Evolutionary conservation across 139 green algal genomes (phyloP).

Genomic region (Tetradesmus obliquus): DNA sequence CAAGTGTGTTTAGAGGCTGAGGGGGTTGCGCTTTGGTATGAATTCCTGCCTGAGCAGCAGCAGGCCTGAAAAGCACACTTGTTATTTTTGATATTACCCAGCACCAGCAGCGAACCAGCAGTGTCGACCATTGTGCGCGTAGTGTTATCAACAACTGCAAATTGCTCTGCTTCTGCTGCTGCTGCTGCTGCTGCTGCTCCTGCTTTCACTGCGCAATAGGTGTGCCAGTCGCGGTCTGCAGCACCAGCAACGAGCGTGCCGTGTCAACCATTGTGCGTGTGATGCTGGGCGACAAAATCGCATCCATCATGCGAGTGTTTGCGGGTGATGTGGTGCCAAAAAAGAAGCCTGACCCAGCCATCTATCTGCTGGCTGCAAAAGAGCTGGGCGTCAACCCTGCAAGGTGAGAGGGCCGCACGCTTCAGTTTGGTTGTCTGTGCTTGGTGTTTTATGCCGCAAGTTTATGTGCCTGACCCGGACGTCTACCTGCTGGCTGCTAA

Average conservation of each 20-base stretch:
- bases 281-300: slow-evolving; percentile 60
- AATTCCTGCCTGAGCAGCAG: too few relatives aligned
- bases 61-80: too few relatives aligned
- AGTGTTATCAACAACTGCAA: background rate
- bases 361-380: slow-evolving; percentile 94
- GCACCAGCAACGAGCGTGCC: slow-evolving; percentile 97
- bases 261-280: slow-evolving; percentile 95
- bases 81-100: too few relatives aligned
- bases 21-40: too few relatives aligned
- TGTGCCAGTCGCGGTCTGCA: slow-evolving; percentile 32
- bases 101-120: too few relatives aligned
- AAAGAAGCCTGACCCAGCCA: slow-evolving; percentile 98
- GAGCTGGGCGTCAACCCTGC: slow-evolving; percentile 84
- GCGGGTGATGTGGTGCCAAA: slow-evolving; percentile 92
- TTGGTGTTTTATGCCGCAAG: background rate
- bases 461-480: slow-evolving; percentile 83
- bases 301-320: slow-evolving; percentile 87
- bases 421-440: background rate
- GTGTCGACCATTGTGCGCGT: too few relatives aligned
- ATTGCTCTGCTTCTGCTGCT: background rate
- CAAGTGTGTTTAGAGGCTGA: background rate
- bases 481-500: slow-evolving; percentile 95
- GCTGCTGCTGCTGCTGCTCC: background rate
- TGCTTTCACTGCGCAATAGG: too few relatives aligned
- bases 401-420: slow-evolving; percentile 60